These are phyloP conservation scores for Ustilago tritici DNA, from an alignment of 1,284 basidiomycete species.

Conservation along the genomic window DNA sequence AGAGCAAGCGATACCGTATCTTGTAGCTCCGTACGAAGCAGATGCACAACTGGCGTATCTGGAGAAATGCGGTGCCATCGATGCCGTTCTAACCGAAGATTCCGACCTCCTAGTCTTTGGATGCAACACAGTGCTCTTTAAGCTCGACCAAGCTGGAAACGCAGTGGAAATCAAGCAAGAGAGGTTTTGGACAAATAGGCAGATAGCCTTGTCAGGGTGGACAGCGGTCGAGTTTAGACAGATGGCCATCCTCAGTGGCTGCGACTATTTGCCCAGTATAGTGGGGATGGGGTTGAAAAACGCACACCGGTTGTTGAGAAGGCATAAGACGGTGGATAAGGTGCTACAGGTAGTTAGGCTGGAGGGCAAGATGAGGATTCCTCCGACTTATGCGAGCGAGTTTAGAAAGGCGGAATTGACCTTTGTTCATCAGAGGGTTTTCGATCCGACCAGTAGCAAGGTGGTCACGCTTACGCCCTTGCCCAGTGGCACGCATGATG, in stretches of 20 bases:
- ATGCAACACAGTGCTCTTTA: constrained; percentile 76
- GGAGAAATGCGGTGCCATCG: constrained; percentile 83
- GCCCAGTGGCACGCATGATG: constrained; percentile 51
- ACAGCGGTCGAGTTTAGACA: constrained; percentile 87
- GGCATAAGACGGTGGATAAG: constrained; percentile 87
- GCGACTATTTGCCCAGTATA: constrained; percentile 80
- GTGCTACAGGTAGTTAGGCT: constrained; percentile 82
- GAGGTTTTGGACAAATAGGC: constrained; percentile 80
- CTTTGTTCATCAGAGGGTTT: constrained; percentile 94
- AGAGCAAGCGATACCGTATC: constrained; percentile 73
- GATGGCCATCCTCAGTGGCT: constrained; percentile 97
- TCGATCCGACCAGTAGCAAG: constrained; percentile 75
- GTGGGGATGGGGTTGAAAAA: constrained; percentile 77
- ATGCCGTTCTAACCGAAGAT: constrained; percentile 96
- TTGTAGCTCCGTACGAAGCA: constrained; percentile 98
- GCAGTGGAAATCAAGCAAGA: constrained; percentile 83
- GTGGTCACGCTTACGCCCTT: constrained; percentile 60
- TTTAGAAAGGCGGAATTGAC: constrained; percentile 84
- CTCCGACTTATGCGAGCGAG: constrained; percentile 76
- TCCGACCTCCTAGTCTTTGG: constrained; percentile 98
- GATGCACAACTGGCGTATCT: constrained; percentile 96
- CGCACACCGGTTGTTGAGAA: constrained; percentile 84
- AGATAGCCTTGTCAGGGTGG: constrained; percentile 87
- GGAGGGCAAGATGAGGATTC: constrained; percentile 87
- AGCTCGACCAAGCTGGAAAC: constrained; percentile 72